Conservation (phyloP, 768 basidiomycete genomes). For the Psilocybe sp. region DNA sequence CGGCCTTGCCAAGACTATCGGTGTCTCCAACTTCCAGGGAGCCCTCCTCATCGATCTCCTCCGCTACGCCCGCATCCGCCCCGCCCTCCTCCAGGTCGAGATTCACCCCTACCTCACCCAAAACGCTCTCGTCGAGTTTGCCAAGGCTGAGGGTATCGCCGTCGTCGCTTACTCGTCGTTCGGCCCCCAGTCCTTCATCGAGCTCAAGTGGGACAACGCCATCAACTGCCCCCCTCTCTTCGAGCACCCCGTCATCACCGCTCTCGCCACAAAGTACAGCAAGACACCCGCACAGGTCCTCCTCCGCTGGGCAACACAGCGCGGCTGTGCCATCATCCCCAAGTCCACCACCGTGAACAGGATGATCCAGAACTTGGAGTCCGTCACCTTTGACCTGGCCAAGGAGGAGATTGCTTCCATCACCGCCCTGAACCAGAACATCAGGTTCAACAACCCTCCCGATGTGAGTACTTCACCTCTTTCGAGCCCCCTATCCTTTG, state of each 20-base stretch:
- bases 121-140: constrained; percentile 51
- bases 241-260: constrained; percentile 39
- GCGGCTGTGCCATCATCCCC: constrained; percentile 71
- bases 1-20: constrained; percentile 75
- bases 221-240: constrained; percentile 51
- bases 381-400: constrained; percentile 43
- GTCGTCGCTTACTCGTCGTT: constrained; percentile 63
- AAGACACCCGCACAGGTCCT: constrained; percentile 70
- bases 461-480: constrained; percentile 14
- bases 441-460: constrained; percentile 29
- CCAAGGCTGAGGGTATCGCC: constrained; percentile 54
- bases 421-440: constrained; percentile 48
- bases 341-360: constrained; percentile 55
- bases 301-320: constrained; percentile 78
- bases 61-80: constrained; percentile 74
- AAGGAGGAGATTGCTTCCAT: constrained; percentile 58
- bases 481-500: background rate
- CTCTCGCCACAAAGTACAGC: constrained; percentile 44
- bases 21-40: constrained; percentile 73
- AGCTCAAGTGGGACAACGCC: constrained; percentile 62
- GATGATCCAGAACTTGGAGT: constrained; percentile 47
- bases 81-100: constrained; percentile 68
- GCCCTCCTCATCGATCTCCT: constrained; percentile 71
- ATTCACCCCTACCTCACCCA: constrained; percentile 72
- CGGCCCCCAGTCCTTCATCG: constrained; percentile 47